These are phyloP conservation scores for Polytrichum commune DNA, from an alignment of 225 moss, liverwort and hornwort genomes.

Conservation along the genomic window DNA sequence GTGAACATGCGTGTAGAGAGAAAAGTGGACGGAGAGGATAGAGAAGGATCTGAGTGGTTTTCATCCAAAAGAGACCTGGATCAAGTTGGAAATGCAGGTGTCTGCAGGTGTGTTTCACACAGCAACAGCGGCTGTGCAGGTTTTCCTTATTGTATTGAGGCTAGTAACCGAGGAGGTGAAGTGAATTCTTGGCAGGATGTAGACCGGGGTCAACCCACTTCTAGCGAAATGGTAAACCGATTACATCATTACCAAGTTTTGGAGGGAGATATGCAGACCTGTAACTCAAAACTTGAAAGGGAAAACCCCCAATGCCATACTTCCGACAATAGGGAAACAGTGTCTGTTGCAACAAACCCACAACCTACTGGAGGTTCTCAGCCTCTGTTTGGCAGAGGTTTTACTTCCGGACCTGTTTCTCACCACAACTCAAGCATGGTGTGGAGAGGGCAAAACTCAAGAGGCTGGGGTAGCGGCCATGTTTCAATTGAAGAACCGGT, in stretches of 20 bases:
- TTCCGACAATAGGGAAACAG: constrained; percentile 15
- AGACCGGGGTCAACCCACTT: constrained; percentile 14
- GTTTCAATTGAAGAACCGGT: constrained; percentile 22
- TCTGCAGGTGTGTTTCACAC: constrained; percentile 27
- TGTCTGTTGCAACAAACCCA: constrained; percentile 17
- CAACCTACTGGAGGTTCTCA: constrained; percentile 15
- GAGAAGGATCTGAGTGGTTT: constrained; percentile 31
- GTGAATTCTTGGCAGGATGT: constrained; percentile 29
- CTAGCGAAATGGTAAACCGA: constrained; percentile 18
- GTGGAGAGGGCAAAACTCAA: constrained; percentile 28
- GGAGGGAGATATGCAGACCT: constrained; percentile 22
- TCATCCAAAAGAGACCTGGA: constrained; percentile 24
- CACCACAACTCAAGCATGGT: constrained; percentile 17
- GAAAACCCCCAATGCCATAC: neutral
- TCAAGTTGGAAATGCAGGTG: constrained; percentile 29
- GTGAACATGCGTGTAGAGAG: constrained; percentile 20
- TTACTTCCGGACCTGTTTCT: constrained; percentile 18
- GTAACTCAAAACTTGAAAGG: constrained; percentile 10
- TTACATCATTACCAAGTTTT: constrained; percentile 10
- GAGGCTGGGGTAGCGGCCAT: constrained; percentile 29
- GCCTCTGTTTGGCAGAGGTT: constrained; percentile 8
- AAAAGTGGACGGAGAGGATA: constrained; percentile 28
- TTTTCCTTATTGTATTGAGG: constrained; percentile 24
- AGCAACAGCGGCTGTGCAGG: constrained; percentile 29
- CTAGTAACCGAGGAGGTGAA: constrained; percentile 32